Percentiles rank a stretch among this genome's conserved stretches.
phyloP scores from a whole-genome alignment of 768 basidiomycete species.

The Podaxis sp. region DNA sequence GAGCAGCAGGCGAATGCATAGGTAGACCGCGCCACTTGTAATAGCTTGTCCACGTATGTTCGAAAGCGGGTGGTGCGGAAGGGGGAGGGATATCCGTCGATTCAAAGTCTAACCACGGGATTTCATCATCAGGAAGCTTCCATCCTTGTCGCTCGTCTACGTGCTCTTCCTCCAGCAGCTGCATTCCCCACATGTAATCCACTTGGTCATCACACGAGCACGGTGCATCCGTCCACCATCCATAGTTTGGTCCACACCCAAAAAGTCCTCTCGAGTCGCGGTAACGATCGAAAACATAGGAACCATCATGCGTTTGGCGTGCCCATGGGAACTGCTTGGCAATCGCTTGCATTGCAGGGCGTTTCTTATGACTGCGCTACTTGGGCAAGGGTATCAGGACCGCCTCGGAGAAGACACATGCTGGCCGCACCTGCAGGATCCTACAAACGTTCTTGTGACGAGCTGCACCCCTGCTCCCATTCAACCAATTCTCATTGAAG shows the following conservation, averaged over 20 bases:
- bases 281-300: constrained; percentile 15
- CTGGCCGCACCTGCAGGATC: not conserved
- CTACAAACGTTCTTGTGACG: constrained; percentile 9
- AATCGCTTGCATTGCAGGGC: constrained; percentile 18
- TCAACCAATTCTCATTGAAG: constrained; percentile 10
- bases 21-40: constrained; percentile 45
- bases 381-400: not conserved
- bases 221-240: constrained; percentile 36
- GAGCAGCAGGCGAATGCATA: constrained; percentile 38
- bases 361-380: constrained; percentile 6
- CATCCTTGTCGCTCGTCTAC: constrained; percentile 32
- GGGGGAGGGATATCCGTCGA: constrained; percentile 17
- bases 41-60: constrained; percentile 41
- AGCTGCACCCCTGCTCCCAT: not conserved
- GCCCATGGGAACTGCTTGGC: constrained; percentile 26
- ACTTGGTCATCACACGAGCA: constrained; percentile 15
- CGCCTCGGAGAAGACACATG: not conserved
- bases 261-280: constrained; percentile 24
- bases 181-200: constrained; percentile 28
- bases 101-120: constrained; percentile 34
- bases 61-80: constrained; percentile 24
- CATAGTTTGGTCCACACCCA: constrained; percentile 33
- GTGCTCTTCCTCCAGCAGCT: constrained; percentile 28
- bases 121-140: constrained; percentile 29
- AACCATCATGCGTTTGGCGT: constrained; percentile 15